Evolutionary conservation across 441 rosid genomes (phyloP).

Genomic region (Arabidopsis lyrata): DNA sequence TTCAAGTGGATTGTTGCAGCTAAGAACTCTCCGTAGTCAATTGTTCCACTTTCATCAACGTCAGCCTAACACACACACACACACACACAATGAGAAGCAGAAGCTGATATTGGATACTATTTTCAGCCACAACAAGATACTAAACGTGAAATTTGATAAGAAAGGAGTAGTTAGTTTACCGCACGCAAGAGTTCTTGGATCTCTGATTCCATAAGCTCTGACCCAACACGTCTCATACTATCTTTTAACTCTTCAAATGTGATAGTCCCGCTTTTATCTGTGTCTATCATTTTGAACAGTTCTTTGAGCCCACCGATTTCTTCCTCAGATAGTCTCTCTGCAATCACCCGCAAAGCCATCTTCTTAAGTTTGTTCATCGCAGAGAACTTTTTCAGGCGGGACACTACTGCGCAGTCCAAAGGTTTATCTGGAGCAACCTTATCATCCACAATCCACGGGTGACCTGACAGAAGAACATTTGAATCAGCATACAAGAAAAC

Average conservation of each 20-base stretch:
- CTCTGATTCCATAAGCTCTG: conserved; percentile 74
- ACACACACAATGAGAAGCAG: not conserved
- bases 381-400: conserved; percentile 52
- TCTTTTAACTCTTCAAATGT: conserved; percentile 67
- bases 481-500: not conserved
- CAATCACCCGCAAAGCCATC: conserved; percentile 74
- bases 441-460: conserved; percentile 62
- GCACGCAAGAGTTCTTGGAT: conserved; percentile 69
- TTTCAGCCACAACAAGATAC: not conserved
- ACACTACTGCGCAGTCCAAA: conserved; percentile 43
- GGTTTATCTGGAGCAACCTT: conserved; percentile 51
- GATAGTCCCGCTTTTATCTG: conserved; percentile 70
- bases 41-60: conserved; percentile 68
- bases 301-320: conserved; percentile 72
- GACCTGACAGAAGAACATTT: conserved; percentile 49
- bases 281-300: conserved; percentile 72
- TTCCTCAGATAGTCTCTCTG: conserved; percentile 70
- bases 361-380: conserved; percentile 76
- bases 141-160: not conserved
- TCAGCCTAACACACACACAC: conserved; percentile 58
- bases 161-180: conserved; percentile 45
- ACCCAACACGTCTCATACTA: conserved; percentile 54
- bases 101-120: not conserved
- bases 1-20: conserved; percentile 75
- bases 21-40: conserved; percentile 73